These are phyloP conservation scores for Cryptococcus floricola DNA, from an alignment of 1,284 basidiomycete genomes.

Conservation along the genomic window DNA sequence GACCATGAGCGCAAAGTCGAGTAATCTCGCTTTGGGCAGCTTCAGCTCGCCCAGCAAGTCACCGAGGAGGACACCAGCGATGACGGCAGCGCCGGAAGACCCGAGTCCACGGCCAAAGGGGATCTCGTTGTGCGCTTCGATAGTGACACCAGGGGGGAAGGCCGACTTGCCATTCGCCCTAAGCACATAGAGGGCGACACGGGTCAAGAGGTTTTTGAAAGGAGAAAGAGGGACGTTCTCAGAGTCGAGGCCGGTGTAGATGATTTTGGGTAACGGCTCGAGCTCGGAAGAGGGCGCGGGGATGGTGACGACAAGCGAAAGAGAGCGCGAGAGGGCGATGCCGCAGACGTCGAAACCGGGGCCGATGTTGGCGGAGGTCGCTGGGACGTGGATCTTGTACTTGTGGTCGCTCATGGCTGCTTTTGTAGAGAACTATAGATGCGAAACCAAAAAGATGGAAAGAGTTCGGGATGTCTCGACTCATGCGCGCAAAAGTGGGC, in stretches of 20 bases:
- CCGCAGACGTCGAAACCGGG: conserved; percentile 99
- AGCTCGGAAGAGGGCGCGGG: conserved; percentile 32
- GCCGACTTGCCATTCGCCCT: conserved; percentile 71
- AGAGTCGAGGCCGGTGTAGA: conserved; percentile 84
- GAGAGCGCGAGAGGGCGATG: conserved; percentile 83
- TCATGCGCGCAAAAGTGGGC: background rate
- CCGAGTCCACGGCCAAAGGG: conserved; percentile 97
- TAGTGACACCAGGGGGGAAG: conserved; percentile 69
- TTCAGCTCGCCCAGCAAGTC: conserved; percentile 72
- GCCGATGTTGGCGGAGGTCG: conserved; percentile 96
- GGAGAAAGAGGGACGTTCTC: conserved; percentile 87
- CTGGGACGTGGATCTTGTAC: conserved; percentile 76
- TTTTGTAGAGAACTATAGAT: background rate
- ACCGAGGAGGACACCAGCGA: conserved; percentile 89
- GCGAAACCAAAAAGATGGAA: background rate
- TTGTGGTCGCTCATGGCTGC: conserved; percentile 20
- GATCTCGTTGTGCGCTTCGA: conserved; percentile 87
- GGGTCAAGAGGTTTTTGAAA: conserved; percentile 97
- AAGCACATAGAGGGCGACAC: conserved; percentile 93
- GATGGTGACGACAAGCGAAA: conserved; percentile 69
- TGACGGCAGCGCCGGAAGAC: conserved; percentile 95
- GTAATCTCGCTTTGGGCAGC: conserved; percentile 67
- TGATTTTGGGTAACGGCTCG: conserved; percentile 60
- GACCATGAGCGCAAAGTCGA: conserved; percentile 98
- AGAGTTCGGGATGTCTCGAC: background rate